Percentiles rank a stretch among this genome's conserved stretches.
phyloP scores from a whole-genome alignment of 2,329 filamentous ascomycete species.

The Dissoconium aciculare region DNA sequence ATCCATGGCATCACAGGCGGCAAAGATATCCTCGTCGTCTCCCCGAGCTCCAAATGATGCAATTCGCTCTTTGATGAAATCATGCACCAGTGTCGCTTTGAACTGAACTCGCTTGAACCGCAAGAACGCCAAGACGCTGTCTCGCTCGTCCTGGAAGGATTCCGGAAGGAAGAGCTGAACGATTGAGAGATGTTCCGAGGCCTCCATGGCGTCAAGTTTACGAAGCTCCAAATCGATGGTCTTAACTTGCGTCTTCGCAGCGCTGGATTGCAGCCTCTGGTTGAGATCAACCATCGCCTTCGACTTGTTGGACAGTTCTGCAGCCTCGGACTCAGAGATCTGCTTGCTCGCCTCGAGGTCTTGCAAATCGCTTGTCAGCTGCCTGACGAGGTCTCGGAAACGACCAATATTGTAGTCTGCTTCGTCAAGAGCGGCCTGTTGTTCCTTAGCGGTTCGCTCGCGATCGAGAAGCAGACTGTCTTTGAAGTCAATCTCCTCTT shows the following conservation, averaged over 20 bases:
- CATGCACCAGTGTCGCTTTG: constrained; percentile 67
- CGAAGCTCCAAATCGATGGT: constrained; percentile 83
- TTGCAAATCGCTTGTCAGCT: constrained; percentile 70
- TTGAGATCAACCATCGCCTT: constrained; percentile 95
- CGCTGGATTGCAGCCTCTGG: constrained; percentile 79
- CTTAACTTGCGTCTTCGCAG: constrained; percentile 82
- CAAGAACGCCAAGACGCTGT: constrained; percentile 77
- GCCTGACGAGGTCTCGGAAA: constrained; percentile 79
- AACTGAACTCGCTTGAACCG: constrained; percentile 77
- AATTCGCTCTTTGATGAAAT: constrained; percentile 65
- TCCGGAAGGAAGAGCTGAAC: constrained; percentile 81
- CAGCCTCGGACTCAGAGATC: constrained; percentile 82
- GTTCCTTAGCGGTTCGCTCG: constrained; percentile 53
- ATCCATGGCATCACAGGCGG: constrained; percentile 66
- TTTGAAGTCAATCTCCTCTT: constrained; percentile 81
- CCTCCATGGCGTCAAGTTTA: constrained; percentile 76
- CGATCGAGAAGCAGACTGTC: constrained; percentile 76
- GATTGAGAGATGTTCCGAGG: constrained; percentile 74
- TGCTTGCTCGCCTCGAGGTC: constrained; percentile 86
- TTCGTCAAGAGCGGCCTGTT: constrained; percentile 69
- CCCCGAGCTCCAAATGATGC: constrained; percentile 51
- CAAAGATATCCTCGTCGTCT: constrained; percentile 63
- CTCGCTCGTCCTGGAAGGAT: constrained; percentile 61
- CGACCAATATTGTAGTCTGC: constrained; percentile 79
- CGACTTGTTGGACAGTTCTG: constrained; percentile 75